Percentiles rank a stretch among this genome's conserved stretches.
Evolutionary conservation across 1,284 basidiomycete species (phyloP).

Genomic region (Boletus hoseneyae): DNA sequence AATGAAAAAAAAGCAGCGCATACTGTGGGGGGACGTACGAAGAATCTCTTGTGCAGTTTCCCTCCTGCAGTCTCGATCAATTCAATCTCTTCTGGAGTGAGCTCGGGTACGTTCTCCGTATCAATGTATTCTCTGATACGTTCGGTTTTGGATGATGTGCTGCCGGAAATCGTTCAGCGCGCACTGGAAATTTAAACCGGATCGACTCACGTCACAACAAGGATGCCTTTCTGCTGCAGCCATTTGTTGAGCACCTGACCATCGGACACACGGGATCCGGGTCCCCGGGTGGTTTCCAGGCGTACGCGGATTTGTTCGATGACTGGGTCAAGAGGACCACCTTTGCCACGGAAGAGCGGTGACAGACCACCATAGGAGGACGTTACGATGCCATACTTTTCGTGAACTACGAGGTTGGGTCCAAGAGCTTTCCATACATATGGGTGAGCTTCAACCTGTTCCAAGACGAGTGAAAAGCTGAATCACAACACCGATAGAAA

Average conservation of each 20-base stretch:
- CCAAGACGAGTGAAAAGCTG: slow-evolving; percentile 8
- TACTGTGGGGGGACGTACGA: slow-evolving; percentile 16
- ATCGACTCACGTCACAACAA: slow-evolving; percentile 66
- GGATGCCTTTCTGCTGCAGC: slow-evolving; percentile 53
- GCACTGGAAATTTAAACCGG: not conserved
- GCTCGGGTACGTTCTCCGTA: slow-evolving; percentile 49
- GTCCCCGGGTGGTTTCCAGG: slow-evolving; percentile 42
- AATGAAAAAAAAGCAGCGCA: not conserved
- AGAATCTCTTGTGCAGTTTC: slow-evolving; percentile 51
- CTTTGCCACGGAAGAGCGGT: slow-evolving; percentile 54
- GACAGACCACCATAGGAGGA: slow-evolving; percentile 67
- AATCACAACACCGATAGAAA: not conserved
- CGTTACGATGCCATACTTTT: slow-evolving; percentile 61
- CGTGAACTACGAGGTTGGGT: slow-evolving; percentile 52
- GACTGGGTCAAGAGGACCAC: slow-evolving; percentile 52
- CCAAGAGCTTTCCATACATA: slow-evolving; percentile 63
- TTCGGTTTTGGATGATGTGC: slow-evolving; percentile 67
- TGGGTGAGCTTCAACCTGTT: slow-evolving; percentile 78
- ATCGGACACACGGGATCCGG: slow-evolving; percentile 47
- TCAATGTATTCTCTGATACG: slow-evolving; percentile 68
- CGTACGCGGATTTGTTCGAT: slow-evolving; percentile 49
- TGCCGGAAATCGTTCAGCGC: slow-evolving; percentile 26
- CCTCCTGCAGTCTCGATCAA: slow-evolving; percentile 61
- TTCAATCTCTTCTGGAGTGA: slow-evolving; percentile 59
- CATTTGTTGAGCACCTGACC: slow-evolving; percentile 61